Evolutionary conservation across 163 green algal species (phyloP).

Genomic region (Prototheca cutis): DNA sequence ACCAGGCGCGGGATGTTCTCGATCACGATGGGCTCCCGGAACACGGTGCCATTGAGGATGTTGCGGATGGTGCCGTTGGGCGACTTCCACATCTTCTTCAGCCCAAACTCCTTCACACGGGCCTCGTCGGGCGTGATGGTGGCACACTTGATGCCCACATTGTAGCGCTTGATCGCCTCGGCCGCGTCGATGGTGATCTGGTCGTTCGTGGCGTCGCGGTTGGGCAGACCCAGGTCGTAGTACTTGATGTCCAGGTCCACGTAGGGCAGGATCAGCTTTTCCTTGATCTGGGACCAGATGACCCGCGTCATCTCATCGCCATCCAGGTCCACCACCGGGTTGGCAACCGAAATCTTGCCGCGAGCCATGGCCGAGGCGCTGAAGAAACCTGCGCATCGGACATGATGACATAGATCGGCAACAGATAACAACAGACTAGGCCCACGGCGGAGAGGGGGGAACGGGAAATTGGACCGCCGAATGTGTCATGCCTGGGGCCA

Average conservation of each 20-base stretch:
- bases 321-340: slow-evolving; percentile 83
- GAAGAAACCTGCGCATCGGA: too few species aligned
- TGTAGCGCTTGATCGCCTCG: slow-evolving; percentile 79
- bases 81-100: slow-evolving; percentile 95
- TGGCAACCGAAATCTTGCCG: slow-evolving; percentile 56
- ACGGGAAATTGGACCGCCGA: too few species aligned
- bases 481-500: too few species aligned
- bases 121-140: slow-evolving; percentile 97
- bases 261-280: slow-evolving; percentile 92
- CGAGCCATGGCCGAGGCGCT: neutral
- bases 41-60: slow-evolving; percentile 96
- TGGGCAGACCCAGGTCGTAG: slow-evolving; percentile 82
- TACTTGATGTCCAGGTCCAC: slow-evolving; percentile 90
- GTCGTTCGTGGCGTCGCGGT: slow-evolving; percentile 80
- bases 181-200: slow-evolving; percentile 80
- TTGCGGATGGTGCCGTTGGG: slow-evolving; percentile 91
- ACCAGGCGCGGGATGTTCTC: slow-evolving; percentile 89
- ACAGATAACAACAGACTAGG: too few species aligned
- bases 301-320: slow-evolving; percentile 89
- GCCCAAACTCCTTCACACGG: slow-evolving; percentile 86
- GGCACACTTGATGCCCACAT: slow-evolving; percentile 96
- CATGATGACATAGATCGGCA: too few species aligned
- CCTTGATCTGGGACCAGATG: slow-evolving; percentile 94
- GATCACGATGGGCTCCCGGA: slow-evolving; percentile 92
- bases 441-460: too few species aligned